Evolutionary conservation across 2,329 filamentous ascomycete genomes (phyloP).

Genomic region (Trichoderma aggressivum): DNA sequence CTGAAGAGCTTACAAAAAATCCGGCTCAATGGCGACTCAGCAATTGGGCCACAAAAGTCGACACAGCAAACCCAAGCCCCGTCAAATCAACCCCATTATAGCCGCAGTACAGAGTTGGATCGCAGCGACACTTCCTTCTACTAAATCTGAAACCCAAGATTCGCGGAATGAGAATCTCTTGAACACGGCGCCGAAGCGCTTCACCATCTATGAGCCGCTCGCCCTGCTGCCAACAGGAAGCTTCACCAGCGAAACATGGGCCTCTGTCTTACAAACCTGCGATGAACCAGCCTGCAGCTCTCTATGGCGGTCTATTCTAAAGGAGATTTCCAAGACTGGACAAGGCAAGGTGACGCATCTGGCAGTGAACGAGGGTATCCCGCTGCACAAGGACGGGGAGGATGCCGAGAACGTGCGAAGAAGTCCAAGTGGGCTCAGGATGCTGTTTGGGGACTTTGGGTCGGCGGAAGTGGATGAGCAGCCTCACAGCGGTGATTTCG

Average conservation of each 20-base stretch:
- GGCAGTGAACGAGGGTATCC: slow-evolving; percentile 61
- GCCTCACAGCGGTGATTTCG: slow-evolving; percentile 53
- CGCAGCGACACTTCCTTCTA: slow-evolving; percentile 10
- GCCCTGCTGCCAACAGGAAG: slow-evolving; percentile 57
- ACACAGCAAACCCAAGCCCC: slow-evolving; percentile 28
- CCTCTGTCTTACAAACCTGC: slow-evolving; percentile 31
- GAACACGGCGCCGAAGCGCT: slow-evolving; percentile 51
- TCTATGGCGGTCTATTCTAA: slow-evolving; percentile 51
- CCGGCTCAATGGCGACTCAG: neutral
- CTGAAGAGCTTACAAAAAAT: neutral
- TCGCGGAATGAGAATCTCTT: slow-evolving; percentile 33
- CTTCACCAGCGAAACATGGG: slow-evolving; percentile 46
- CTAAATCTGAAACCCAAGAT: neutral
- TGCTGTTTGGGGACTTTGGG: slow-evolving; percentile 74
- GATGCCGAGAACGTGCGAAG: slow-evolving; percentile 65
- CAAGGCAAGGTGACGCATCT: slow-evolving; percentile 51
- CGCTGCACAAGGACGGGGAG: slow-evolving; percentile 36
- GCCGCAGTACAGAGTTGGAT: slow-evolving; percentile 32
- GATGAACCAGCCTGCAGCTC: slow-evolving; percentile 25
- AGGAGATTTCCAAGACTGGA: slow-evolving; percentile 41
- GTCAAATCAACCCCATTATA: slow-evolving; percentile 32
- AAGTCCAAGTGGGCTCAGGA: slow-evolving; percentile 65
- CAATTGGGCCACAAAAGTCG: neutral
- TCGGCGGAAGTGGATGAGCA: slow-evolving; percentile 31
- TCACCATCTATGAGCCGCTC: slow-evolving; percentile 60